Base-by-base conservation (phyloP, 345 rosid species). In the Orychophragmus violaceus region DNA sequence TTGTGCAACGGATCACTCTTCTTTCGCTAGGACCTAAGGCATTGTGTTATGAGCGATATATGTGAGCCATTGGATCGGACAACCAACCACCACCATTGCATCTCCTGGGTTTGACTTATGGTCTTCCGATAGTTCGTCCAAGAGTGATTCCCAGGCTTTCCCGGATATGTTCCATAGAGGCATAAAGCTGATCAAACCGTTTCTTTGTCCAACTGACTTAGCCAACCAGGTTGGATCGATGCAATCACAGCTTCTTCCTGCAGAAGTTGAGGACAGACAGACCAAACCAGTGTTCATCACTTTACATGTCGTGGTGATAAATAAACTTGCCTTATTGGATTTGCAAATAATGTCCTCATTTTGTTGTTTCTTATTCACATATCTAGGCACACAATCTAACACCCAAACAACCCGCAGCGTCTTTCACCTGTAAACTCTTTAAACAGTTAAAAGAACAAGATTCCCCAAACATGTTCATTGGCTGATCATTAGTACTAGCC, bases 371-470 rank as follows among this genome's bases (percentile, higher is more conserved):
- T 78, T 70, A 53, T 83, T 90, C 37, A 87, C 90, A 64, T 78
- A 83, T 23, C 91, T 86, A 46, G 98, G 90, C 62, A 85, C 86
- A 53, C 75, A 74, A 62, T 87, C 97, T 54, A n/a, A 88, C 94
- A 66, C 91, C 98, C 79, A 93, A 86, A 79, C 85, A 86, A 72
- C 77, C 90, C 17, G 97, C 98, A 69, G 95, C 91, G 77, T 93
- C 90, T 86, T 93, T 97, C 74, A 93, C 88, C 98, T 93, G 41
- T 59, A 59, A 32, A 44, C 37, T 22, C 16, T 50, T 60, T 1
- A 51, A 32, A 70, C 29, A 42, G 45, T 62, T 61, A 32, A 27
- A 42, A 50, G 10, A 68, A 58, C 39, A 53, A 52, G 14, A 70
- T 62, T 53, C 27, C 18, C 32, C 32, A 28, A 28, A 1, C 32